Conservation (phyloP, 108 stramenopile species). For the Licmophora abbreviata region DNA sequence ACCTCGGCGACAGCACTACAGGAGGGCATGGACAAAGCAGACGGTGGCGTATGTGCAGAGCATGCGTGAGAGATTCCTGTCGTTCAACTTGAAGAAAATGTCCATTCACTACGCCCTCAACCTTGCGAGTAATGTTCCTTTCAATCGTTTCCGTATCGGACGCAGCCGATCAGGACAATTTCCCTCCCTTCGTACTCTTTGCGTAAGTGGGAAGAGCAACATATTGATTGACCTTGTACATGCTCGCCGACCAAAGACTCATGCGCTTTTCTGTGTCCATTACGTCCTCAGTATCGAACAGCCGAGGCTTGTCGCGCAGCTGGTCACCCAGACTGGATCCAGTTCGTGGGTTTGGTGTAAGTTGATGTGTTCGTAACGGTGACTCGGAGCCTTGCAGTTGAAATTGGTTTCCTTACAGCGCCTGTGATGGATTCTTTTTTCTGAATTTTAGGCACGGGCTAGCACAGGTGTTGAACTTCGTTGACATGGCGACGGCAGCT, state of each 20-base stretch:
- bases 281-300: slow-evolving; percentile 22
- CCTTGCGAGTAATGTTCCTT: slow-evolving; percentile 20
- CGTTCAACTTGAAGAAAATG: slow-evolving; percentile 23
- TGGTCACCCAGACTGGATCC: slow-evolving; percentile 64
- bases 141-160: slow-evolving; percentile 19
- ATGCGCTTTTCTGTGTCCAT: background rate
- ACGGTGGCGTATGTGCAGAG: slow-evolving; percentile 27
- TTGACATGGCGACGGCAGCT: slow-evolving; percentile 9
- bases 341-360: slow-evolving; percentile 43
- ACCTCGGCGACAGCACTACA: slow-evolving; percentile 36
- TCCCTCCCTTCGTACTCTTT: slow-evolving; percentile 38
- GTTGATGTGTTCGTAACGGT: slow-evolving; percentile 12
- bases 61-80: slow-evolving; percentile 28
- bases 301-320: slow-evolving; percentile 35
- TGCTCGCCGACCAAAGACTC: background rate
- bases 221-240: background rate
- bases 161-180: background rate
- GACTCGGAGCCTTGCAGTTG: no score
- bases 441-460: slow-evolving; percentile 14
- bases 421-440: slow-evolving; percentile 1
- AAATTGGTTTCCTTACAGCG: no score
- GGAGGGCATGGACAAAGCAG: slow-evolving; percentile 28
- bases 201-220: background rate
- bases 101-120: slow-evolving; percentile 33
- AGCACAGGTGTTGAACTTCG: slow-evolving; percentile 7